phyloP scores from a whole-genome alignment of 1,139 yeast species.

The Kurtzmaniella quercitrusa region DNA sequence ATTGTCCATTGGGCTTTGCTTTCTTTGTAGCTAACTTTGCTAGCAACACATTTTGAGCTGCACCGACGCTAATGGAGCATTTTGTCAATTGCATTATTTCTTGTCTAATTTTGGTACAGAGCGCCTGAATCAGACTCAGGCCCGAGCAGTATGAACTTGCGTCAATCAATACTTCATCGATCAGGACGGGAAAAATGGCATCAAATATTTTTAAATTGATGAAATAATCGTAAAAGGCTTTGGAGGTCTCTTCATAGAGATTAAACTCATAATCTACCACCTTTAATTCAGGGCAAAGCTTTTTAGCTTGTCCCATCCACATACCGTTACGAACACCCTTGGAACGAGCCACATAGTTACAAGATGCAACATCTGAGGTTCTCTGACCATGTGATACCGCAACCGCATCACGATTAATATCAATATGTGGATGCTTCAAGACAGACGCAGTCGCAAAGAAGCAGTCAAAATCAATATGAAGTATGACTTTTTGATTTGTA shows the following conservation, averaged over 20 bases:
- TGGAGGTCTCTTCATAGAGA: slow-evolving; percentile 53
- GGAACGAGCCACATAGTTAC: slow-evolving; percentile 79
- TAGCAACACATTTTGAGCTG: slow-evolving; percentile 63
- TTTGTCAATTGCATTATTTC: slow-evolving; percentile 45
- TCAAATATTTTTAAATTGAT: slow-evolving; percentile 41
- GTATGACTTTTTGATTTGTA: slow-evolving; percentile 27
- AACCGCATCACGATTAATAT: slow-evolving; percentile 58
- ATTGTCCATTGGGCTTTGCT: slow-evolving; percentile 80
- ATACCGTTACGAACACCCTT: slow-evolving; percentile 79
- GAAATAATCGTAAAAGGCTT: slow-evolving; percentile 53
- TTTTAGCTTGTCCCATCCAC: slow-evolving; percentile 74
- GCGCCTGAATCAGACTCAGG: slow-evolving; percentile 9
- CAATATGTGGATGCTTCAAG: slow-evolving; percentile 49
- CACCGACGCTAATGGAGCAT: slow-evolving; percentile 78
- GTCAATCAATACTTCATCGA: slow-evolving; percentile 86
- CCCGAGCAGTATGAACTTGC: slow-evolving; percentile 37
- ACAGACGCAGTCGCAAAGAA: slow-evolving; percentile 89
- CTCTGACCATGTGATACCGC: slow-evolving; percentile 82
- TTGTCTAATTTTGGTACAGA: slow-evolving; percentile 40
- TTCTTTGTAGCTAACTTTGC: slow-evolving; percentile 72
- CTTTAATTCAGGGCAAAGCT: slow-evolving; percentile 60
- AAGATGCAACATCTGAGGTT: slow-evolving; percentile 80
- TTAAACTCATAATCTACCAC: slow-evolving; percentile 71
- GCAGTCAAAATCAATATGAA: slow-evolving; percentile 92
- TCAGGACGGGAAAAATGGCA: slow-evolving; percentile 75